A percentile compares a stretch with the other conserved stretches of the same genome.
Conservation (phyloP, 352 stramenopile species). For the Paralagenidium karlingii region DNA sequence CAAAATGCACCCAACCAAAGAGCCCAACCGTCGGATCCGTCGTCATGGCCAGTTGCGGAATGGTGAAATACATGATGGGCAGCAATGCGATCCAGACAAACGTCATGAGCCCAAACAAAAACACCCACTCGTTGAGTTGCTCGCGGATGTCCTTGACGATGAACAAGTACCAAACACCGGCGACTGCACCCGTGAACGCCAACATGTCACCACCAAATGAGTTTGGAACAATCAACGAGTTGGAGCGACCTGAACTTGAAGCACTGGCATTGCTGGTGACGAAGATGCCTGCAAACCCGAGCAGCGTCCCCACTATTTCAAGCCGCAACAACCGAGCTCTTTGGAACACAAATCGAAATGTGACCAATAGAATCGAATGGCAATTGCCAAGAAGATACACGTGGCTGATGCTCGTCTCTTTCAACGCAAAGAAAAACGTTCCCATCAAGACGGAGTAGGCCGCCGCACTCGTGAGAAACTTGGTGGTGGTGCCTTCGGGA, state of each 20-base stretch:
- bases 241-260: no score
- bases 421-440: conserved; percentile 35
- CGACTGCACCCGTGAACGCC: conserved; percentile 35
- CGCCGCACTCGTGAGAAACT: conserved; percentile 12
- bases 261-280: no score
- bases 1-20: conserved; percentile 32
- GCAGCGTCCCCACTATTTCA: conserved; percentile 20
- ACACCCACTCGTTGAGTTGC: conserved; percentile 19
- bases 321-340: no score
- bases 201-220: no score
- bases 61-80: conserved; percentile 11
- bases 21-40: conserved; percentile 11
- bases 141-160: conserved; percentile 27
- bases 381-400: conserved; percentile 45
- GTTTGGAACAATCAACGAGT: no score
- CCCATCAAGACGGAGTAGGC: conserved; percentile 28
- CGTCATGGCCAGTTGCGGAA: conserved; percentile 2
- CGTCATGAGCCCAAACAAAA: conserved; percentile 26
- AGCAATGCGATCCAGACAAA: conserved; percentile 15
- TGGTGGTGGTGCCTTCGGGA: no score
- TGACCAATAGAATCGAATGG: conserved; percentile 38
- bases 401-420: conserved; percentile 37
- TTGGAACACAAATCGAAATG: conserved; percentile 19
- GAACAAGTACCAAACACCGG: conserved; percentile 27
- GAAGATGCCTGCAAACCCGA: conserved; percentile 27